phyloP scores from a whole-genome alignment of 257 asterid genomes.

The Fraxinus americana region DNA sequence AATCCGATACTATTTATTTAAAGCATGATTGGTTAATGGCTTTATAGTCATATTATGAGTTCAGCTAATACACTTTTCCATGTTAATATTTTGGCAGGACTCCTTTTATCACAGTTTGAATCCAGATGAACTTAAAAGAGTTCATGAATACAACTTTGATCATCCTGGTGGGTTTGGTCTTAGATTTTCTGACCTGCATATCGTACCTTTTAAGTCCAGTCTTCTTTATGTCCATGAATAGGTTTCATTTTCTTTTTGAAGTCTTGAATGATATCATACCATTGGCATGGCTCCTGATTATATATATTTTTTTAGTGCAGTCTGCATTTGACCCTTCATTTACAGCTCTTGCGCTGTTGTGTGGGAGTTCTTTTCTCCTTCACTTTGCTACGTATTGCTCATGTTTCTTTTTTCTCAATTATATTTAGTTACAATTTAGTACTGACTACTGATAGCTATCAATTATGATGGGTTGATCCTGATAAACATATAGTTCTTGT shows the following conservation, averaged over 20 bases:
- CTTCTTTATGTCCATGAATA: not conserved
- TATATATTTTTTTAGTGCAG: not conserved
- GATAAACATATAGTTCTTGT: not conserved
- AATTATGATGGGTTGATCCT: too few relatives aligned
- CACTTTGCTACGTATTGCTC: not conserved
- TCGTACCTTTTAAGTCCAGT: not conserved
- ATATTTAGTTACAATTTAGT: not conserved
- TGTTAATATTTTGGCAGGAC: constrained; percentile 61
- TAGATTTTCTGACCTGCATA: not conserved
- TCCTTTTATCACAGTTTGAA: constrained; percentile 88
- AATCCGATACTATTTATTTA: not conserved
- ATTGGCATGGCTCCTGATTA: not conserved
- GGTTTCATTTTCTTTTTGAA: not conserved
- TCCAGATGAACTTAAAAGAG: constrained; percentile 78
- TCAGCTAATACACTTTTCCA: constrained; percentile 19
- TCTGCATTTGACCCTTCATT: not conserved
- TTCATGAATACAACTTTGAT: constrained; percentile 97
- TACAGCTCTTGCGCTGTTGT: not conserved
- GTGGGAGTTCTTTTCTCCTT: not conserved
- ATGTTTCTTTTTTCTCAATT: not conserved
- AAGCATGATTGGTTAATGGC: not conserved
- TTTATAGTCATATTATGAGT: not conserved
- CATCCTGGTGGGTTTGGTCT: constrained; percentile 81
- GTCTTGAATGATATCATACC: not conserved
- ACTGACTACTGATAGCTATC: not conserved